phyloP scores from a whole-genome alignment of 2,329 filamentous ascomycete species.

The Colletotrichum sp. region DNA sequence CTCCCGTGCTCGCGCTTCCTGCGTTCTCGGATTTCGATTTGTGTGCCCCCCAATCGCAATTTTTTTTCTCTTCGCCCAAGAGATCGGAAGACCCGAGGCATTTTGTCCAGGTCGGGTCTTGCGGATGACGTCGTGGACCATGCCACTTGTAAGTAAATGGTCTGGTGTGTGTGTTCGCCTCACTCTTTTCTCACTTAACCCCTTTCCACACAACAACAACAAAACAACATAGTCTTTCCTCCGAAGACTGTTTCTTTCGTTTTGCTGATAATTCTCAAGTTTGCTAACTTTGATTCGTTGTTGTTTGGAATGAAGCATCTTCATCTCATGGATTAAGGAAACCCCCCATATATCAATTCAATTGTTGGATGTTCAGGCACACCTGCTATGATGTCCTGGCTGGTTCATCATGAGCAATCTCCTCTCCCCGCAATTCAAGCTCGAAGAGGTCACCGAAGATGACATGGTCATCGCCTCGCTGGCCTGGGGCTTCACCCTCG shows the following conservation, averaged over 20 bases:
- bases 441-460: conserved; percentile 23
- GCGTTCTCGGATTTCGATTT: neutral
- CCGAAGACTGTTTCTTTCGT: neutral
- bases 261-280: neutral
- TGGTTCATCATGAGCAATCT: conserved; percentile 16
- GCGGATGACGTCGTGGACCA: conserved; percentile 1
- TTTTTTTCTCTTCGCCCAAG: neutral
- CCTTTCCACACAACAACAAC: neutral
- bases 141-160: neutral
- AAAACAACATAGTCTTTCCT: neutral
- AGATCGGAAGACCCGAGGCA: neutral
- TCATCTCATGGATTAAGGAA: neutral
- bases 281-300: neutral
- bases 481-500: conserved; percentile 43
- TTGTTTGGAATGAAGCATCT: neutral
- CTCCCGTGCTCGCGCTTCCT: neutral
- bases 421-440: conserved; percentile 22
- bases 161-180: neutral
- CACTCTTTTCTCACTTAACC: neutral
- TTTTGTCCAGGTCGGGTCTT: neutral
- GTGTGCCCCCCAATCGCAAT: neutral
- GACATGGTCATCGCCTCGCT: conserved; percentile 33
- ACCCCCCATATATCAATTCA: neutral
- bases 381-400: conserved; percentile 10
- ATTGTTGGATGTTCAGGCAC: neutral